These are phyloP conservation scores for Candida insectalens DNA, from an alignment of 805 yeast genomes.

Conservation along the genomic window DNA sequence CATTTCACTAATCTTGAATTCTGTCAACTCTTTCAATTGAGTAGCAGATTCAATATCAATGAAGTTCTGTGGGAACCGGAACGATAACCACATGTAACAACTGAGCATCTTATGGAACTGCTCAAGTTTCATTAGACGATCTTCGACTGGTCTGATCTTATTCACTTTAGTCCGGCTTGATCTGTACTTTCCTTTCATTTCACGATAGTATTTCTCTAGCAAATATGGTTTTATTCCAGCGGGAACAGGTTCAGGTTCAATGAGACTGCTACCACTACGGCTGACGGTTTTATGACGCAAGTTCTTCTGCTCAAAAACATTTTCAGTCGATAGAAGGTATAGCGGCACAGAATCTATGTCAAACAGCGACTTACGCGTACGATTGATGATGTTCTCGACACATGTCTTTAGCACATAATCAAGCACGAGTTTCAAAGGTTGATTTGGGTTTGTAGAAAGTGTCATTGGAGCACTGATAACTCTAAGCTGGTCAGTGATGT, in stretches of 20 bases:
- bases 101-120: conserved; percentile 57
- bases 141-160: conserved; percentile 19
- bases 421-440: conserved; percentile 16
- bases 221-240: conserved; percentile 11
- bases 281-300: conserved; percentile 8
- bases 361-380: conserved; percentile 44
- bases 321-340: conserved; percentile 17
- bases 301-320: conserved; percentile 4
- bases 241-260: conserved; percentile 22
- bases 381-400: conserved; percentile 45
- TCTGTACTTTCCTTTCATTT: conserved; percentile 9
- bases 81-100: conserved; percentile 76
- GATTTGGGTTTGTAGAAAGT: conserved; percentile 13
- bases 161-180: conserved; percentile 11
- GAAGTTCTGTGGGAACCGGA: conserved; percentile 75
- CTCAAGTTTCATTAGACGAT: conserved; percentile 37
- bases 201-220: conserved; percentile 6
- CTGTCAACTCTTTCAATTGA: conserved; percentile 62
- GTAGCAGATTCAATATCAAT: conserved; percentile 67
- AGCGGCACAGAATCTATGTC: conserved; percentile 31
- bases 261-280: conserved; percentile 4
- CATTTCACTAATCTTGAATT: conserved; percentile 46
- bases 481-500: conserved; percentile 23
- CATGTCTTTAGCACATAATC: conserved; percentile 35
- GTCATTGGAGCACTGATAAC: conserved; percentile 28